Conservation (phyloP, 1,284 basidiomycete genomes). For the Fomitopsis schrenkii region DNA sequence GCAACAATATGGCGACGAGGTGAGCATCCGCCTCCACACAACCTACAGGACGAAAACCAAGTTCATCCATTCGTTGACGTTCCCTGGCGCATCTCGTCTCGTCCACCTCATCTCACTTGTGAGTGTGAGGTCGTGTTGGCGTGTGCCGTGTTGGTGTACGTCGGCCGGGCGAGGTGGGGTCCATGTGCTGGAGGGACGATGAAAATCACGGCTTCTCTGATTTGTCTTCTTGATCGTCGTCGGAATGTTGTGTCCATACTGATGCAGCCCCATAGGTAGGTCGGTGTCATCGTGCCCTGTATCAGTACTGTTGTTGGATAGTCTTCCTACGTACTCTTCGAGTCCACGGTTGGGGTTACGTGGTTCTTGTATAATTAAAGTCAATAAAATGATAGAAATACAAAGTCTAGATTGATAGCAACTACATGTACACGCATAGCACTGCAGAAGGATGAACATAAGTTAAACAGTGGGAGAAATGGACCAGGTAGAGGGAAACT, state of each 20-base stretch:
- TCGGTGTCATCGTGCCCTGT: background rate
- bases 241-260: background rate
- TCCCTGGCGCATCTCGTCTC: constrained; percentile 31
- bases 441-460: no score
- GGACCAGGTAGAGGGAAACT: no score
- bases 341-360: no score
- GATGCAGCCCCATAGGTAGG: background rate
- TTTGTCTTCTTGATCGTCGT: constrained; percentile 7
- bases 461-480: no score
- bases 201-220: constrained; percentile 77
- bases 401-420: no score
- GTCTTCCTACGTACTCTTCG: no score
- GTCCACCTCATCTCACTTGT: constrained; percentile 25
- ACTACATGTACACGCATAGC: no score
- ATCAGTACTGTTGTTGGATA: no score
- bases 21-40: constrained; percentile 15
- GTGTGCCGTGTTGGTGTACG: constrained; percentile 47
- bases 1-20: constrained; percentile 6
- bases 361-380: no score
- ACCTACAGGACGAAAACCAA: constrained; percentile 53
- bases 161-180: constrained; percentile 31
- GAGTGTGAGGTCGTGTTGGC: constrained; percentile 30
- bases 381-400: no score
- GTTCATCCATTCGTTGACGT: constrained; percentile 84
- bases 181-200: constrained; percentile 38